Evolutionary conservation across 345 rosid species (phyloP).

Genomic region (Linum usitatissimum): DNA sequence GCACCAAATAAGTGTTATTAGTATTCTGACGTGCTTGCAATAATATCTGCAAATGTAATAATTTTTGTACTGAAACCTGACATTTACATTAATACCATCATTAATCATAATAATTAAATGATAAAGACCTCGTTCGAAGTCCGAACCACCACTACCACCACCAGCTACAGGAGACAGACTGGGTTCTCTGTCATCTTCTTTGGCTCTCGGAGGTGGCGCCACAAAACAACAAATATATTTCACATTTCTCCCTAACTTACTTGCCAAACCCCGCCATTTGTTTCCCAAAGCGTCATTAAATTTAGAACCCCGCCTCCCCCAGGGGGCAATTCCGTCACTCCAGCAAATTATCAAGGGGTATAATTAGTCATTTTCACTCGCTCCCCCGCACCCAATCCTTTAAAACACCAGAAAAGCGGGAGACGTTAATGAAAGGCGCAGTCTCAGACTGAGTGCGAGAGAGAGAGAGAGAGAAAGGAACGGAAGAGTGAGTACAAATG

Average conservation of each 20-base stretch:
- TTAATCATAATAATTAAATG: no score
- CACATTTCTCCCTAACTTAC: no score
- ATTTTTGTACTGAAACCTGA: no score
- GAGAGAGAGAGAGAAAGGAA: not conserved
- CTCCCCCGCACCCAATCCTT: slow-evolving; percentile 22
- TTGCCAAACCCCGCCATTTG: no score
- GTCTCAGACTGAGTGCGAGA: slow-evolving; percentile 5
- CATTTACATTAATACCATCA: no score
- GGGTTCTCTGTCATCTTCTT: not conserved
- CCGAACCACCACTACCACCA: not conserved
- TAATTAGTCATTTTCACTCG: slow-evolving; percentile 15
- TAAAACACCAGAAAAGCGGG: slow-evolving; percentile 75
- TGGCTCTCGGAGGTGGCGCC: no score
- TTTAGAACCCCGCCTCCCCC: not conserved
- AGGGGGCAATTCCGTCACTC: slow-evolving; percentile 13
- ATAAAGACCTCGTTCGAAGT: not conserved
- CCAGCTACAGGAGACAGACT: not conserved
- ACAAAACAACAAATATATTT: no score
- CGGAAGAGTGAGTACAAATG: slow-evolving; percentile 10
- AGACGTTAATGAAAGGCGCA: slow-evolving; percentile 31
- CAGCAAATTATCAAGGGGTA: slow-evolving; percentile 9
- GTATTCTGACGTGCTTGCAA: no score
- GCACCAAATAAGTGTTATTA: no score
- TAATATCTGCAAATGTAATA: no score
- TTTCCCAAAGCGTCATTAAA: not conserved